Evolutionary conservation across 805 yeast species (phyloP), one percentile per base, ranked within the genome.

Genomic region (Peterozyma toletana): DNA sequence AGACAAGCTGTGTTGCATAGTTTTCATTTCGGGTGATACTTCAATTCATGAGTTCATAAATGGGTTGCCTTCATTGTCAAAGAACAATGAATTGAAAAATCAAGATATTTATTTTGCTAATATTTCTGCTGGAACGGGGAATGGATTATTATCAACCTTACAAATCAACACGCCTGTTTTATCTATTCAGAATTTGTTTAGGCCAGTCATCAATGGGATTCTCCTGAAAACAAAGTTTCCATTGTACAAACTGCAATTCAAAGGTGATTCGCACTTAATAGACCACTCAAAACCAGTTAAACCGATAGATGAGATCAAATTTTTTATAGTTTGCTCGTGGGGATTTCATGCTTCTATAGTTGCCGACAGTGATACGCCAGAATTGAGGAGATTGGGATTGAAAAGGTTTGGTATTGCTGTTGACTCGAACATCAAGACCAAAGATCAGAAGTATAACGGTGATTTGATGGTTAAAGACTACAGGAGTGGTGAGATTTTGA

Each of bases 101-200:
- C 13, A 41, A 33, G 11, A 37, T 9, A 33, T 48, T 15, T 50
- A 53, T 1, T 42, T 77, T 2, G 51, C 62, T 33, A 63, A 64
- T 34, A 58, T 90, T 13, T 95, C 96, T 0, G 68, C 80, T 47
- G 97, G 97, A 1, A 83, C 95, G 1, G 97, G 96, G 0, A 90
- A 90, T 58, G 89, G 95, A 1, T 66, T 87, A 47, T 75, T 86
- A 2, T 71, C 75, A 18, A 82, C 96, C 0, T 51, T 80, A 2
- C 79, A 77, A 0, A 46, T 74, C 3, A 39, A 42, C 0, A 55
- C 59, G 27, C 66, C 68, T 11, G 44, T 62, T 1, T 45, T 48
- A 0, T 68, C 76, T 0, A 50, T 77, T 3, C 48, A 57, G 18
- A 54, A 60, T 14, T 55, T 76, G 3, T 51, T 76, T 31, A 21